Conservation (phyloP, 2,329 filamentous ascomycete species). For the Paraconiothyrium sp. region DNA sequence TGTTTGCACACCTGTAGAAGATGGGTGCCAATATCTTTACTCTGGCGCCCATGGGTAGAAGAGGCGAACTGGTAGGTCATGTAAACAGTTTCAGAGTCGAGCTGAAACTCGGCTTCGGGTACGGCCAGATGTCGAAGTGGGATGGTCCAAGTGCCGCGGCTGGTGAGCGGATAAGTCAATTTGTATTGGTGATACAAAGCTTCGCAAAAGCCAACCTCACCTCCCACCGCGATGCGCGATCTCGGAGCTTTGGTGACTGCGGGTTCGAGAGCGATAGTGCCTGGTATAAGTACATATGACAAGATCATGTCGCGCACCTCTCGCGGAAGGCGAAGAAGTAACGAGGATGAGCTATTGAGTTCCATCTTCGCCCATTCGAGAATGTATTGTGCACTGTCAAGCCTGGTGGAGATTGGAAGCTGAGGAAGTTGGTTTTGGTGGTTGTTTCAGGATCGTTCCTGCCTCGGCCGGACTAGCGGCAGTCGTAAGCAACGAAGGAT, state of each 20-base stretch:
- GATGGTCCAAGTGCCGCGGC: conserved; percentile 3
- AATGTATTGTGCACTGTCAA: background rate
- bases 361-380: too few relatives aligned
- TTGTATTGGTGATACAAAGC: conserved; percentile 1
- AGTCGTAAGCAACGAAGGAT: too few relatives aligned
- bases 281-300: background rate
- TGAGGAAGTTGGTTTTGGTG: background rate
- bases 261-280: background rate
- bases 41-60: background rate
- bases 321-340: background rate
- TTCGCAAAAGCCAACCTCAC: conserved; percentile 2
- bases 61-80: conserved; percentile 35
- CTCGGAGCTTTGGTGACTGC: conserved; percentile 6
- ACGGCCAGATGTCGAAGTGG: background rate
- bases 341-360: too few relatives aligned
- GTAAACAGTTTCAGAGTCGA: conserved; percentile 14
- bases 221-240: background rate
- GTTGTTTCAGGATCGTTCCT: background rate
- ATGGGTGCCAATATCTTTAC: conserved; percentile 18
- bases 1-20: conserved; percentile 33
- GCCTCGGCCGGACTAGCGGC: conserved; percentile 9
- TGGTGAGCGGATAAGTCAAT: background rate
- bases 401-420: too few relatives aligned
- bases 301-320: conserved; percentile 9
- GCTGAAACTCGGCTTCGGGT: background rate